phyloP scores from a whole-genome alignment of 1,284 basidiomycete genomes.

The Rhodotorula sp. region DNA sequence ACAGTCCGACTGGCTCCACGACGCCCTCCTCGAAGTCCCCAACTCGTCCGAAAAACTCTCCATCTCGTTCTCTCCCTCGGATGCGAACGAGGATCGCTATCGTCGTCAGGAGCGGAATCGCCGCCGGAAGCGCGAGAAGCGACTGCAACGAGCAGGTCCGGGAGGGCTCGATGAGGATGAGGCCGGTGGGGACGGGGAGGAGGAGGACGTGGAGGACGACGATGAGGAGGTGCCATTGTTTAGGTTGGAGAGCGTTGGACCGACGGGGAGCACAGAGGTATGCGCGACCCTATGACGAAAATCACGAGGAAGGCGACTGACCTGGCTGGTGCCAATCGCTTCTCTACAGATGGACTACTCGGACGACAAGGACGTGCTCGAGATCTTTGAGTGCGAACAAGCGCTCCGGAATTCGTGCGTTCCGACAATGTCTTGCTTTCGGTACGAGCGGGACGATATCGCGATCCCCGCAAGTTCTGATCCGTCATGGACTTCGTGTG shows the following conservation, averaged over 20 bases:
- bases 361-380: slow-evolving; percentile 81
- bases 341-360: slow-evolving; percentile 79
- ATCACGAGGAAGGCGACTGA: background rate
- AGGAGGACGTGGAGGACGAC: slow-evolving; percentile 19
- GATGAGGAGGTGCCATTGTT: slow-evolving; percentile 59
- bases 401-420: slow-evolving; percentile 69
- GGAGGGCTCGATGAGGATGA: slow-evolving; percentile 11
- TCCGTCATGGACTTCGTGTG: no score
- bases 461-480: background rate
- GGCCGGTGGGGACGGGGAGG: slow-evolving; percentile 11
- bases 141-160: no score
- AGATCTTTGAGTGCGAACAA: slow-evolving; percentile 74
- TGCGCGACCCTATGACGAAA: slow-evolving; percentile 12
- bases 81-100: slow-evolving; percentile 6
- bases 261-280: slow-evolving; percentile 79
- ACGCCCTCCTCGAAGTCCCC: slow-evolving; percentile 85
- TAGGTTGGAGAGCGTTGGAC: slow-evolving; percentile 71
- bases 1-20: slow-evolving; percentile 84
- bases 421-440: background rate
- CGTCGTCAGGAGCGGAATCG: background rate
- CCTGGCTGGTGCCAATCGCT: background rate
- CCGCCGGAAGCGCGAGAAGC: background rate
- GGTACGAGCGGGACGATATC: background rate
- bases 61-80: slow-evolving; percentile 59
- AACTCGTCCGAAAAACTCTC: slow-evolving; percentile 76